phyloP scores from a whole-genome alignment of 2,329 filamentous ascomycete species.

The Drechslerella dactyloides region DNA sequence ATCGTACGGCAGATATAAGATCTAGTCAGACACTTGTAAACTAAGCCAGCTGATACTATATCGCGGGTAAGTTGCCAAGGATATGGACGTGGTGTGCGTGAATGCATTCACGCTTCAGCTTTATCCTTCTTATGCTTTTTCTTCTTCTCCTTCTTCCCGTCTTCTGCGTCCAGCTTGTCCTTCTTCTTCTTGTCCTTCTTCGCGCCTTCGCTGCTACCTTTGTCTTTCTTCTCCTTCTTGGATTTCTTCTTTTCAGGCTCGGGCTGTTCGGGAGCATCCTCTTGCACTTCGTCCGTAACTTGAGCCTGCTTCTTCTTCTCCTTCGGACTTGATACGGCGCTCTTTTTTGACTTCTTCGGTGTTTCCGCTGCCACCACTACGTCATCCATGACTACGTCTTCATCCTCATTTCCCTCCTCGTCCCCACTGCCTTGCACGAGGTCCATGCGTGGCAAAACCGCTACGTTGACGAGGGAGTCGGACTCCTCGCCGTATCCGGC shows the following conservation, averaged over 20 bases:
- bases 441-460: slow-evolving; percentile 33
- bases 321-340: not conserved
- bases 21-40: not conserved
- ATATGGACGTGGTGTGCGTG: not conserved
- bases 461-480: slow-evolving; percentile 26
- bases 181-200: slow-evolving; percentile 36
- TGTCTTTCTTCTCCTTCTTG: slow-evolving; percentile 46
- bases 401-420: slow-evolving; percentile 15
- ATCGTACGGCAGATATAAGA: slow-evolving; percentile 7
- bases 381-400: slow-evolving; percentile 36
- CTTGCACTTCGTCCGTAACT: slow-evolving; percentile 2
- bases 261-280: slow-evolving; percentile 19
- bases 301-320: slow-evolving; percentile 38
- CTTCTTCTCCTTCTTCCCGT: slow-evolving; percentile 50
- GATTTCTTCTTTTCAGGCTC: slow-evolving; percentile 50
- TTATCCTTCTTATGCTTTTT: slow-evolving; percentile 46
- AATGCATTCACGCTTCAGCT: slow-evolving; percentile 12
- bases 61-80: not conserved
- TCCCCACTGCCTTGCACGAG: slow-evolving; percentile 6
- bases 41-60: not conserved
- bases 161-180: slow-evolving; percentile 42
- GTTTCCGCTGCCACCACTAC: slow-evolving; percentile 4
- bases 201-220: slow-evolving; percentile 1
- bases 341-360: slow-evolving; percentile 24
- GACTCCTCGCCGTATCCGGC: slow-evolving; percentile 52